Evolutionary conservation across 2,329 filamentous ascomycete species (phyloP), one percentile per base, ranked within the genome.

Genomic region (Botrytis fragariae): DNA sequence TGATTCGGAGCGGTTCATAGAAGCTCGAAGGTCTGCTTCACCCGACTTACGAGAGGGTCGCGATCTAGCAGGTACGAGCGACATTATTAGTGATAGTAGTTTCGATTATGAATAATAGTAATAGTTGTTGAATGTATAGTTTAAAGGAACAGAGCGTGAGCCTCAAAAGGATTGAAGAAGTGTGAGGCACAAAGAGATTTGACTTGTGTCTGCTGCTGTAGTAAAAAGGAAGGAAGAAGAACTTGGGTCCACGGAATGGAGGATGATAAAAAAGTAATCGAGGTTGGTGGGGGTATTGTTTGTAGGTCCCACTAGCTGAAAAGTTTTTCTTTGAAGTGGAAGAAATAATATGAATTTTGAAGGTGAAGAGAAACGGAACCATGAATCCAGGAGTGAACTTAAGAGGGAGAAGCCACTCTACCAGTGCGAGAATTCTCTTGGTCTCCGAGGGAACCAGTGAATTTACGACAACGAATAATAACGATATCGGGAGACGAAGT

Each of bases 21-120:
- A 54, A 32, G 44, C 69, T 20, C 71, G 45, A 42, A 72, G 71
- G 22, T 72, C 51, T 16, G 71, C 29, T 37, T 72, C 62, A 6
- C 37, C 62, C 22, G 22, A 51, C 64, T 67, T 68, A 4, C 71
- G 48, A 18, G 62, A 42, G 1, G 62, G 48, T 4, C 51, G 61
- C 37, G 71, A 59, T 72, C 62, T 62, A 51, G 22, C 67, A 16
- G 71, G 29, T 48, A 32, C 35, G n/a, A 39, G 54, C 37, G 71
- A 72, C 71, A 72, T 72, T 22, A 22, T 71, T 45, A 63, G 54
- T 45, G 35, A 63, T 63, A 71, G 44, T 65, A 25, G 18, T 42
- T 57, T 68, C 39, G 65, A 68, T 42, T 29, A 42, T 22, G 51
- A 68, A 68, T 18, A 51, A 68, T 68, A 42, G 18, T 42, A 29